A percentile compares a stretch with the other conserved stretches of the same genome.
phyloP scores from a whole-genome alignment of 2,329 filamentous ascomycete species.

The Pseudogymnoascus sp. region DNA sequence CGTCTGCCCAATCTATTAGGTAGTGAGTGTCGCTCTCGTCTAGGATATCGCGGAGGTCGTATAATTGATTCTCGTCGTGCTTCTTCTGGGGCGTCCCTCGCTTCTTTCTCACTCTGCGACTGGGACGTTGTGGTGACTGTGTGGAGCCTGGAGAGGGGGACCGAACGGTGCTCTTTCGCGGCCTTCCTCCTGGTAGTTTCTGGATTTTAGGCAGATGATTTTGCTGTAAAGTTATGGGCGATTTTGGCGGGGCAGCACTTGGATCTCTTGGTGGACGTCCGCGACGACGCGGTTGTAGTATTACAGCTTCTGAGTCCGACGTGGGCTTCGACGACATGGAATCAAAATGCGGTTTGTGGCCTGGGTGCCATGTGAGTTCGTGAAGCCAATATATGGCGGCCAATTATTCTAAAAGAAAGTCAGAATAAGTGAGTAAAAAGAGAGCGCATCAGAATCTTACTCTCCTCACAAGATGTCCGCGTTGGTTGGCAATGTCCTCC shows the following conservation, averaged over 20 bases:
- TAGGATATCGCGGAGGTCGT: constrained; percentile 9
- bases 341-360: constrained; percentile 3
- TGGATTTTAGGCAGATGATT: neutral
- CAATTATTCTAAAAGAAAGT: neutral
- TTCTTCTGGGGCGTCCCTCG: neutral
- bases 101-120: neutral
- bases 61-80: constrained; percentile 1
- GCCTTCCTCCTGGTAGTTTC: constrained; percentile 1
- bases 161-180: neutral
- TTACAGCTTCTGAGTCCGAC: constrained; percentile 7
- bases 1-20: constrained; percentile 47
- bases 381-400: neutral
- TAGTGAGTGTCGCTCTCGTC: constrained; percentile 32
- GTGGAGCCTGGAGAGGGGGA: neutral
- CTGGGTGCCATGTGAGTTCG: neutral
- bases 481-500: neutral
- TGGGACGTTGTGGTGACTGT: neutral
- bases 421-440: neutral
- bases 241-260: neutral
- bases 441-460: neutral
- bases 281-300: constrained; percentile 5
- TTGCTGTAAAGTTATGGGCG: neutral
- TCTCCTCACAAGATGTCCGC: neutral
- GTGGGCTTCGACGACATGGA: constrained; percentile 7
- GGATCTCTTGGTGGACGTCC: neutral